phyloP scores from a whole-genome alignment of 73 alveolate species.

The Paramecium caudatum region DNA sequence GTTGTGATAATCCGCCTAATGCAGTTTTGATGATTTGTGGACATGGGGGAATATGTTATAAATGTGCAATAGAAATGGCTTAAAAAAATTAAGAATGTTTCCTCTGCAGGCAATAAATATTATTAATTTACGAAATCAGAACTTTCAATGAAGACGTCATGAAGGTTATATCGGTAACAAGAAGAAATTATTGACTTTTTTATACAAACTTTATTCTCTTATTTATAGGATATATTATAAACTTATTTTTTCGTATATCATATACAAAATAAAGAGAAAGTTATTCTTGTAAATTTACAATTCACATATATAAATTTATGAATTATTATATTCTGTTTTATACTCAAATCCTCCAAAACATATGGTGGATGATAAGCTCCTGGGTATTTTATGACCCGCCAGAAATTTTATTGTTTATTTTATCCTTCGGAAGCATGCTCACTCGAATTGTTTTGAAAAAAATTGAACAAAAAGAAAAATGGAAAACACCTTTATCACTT shows the following conservation, averaged over 20 bases:
- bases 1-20: slow-evolving; percentile 63
- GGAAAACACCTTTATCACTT: background rate
- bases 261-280: no score
- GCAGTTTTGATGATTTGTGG: slow-evolving; percentile 75
- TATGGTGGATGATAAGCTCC: slow-evolving; percentile 32
- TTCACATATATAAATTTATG: slow-evolving; percentile 28
- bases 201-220: no score
- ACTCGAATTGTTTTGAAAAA: background rate
- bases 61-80: slow-evolving; percentile 69
- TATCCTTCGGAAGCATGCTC: background rate
- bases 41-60: slow-evolving; percentile 78
- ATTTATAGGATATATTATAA: no score
- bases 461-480: background rate
- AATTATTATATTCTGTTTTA: slow-evolving; percentile 32
- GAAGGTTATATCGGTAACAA: slow-evolving; percentile 22
- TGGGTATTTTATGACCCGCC: background rate
- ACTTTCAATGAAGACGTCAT: slow-evolving; percentile 6
- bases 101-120: slow-evolving; percentile 43
- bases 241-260: no score
- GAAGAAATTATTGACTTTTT: slow-evolving; percentile 1
- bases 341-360: slow-evolving; percentile 43
- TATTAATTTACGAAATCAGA: slow-evolving; percentile 1
- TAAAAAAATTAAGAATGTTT: slow-evolving; percentile 34
- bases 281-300: no score
- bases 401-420: background rate